Base-by-base conservation (phyloP, 164 flowering plant species). In the Piper longum region DNA sequence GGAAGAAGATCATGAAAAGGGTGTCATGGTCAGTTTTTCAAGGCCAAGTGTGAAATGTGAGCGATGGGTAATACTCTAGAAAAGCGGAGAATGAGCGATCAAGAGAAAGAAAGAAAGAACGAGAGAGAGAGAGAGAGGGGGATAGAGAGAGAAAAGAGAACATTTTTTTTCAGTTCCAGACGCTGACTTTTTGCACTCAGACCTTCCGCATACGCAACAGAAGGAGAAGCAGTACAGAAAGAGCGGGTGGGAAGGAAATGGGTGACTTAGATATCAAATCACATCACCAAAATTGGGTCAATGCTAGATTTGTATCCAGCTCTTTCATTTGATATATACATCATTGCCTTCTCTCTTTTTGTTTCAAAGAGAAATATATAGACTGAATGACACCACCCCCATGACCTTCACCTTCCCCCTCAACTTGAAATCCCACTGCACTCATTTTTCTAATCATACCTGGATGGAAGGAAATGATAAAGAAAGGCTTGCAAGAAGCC, bases 101-200 rank as follows among this genome's bases (percentile, higher is more conserved):
- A 26, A 26, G 36, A 26, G 36, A 26, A 26, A 26, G 36, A 26
- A 26, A 26, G 36, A 26, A 26, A 26, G 36, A 26, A 26, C 2
- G 36, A 26, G 36, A 48, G 12, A 6, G 52, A 48, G 52, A 45
- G 45, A 43, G 5, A 56, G 65, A 66, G 58, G 19, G 40, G 60
- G 68, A 66, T 54, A 62, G 57, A 45, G 65, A 45, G 70, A 64
- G 72, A 72, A 69, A 14, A 1, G 52, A 48, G 52, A 9, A 8
- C 52, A 48, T 48, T 48, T 48, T 3, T 45, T 12, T 48, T 48
- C 52, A 48, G 9, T 12, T 48, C 52, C 12, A 54, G 59, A 56
- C 83, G 92, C 92, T 84, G 88, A 86, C 92, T 86, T 84, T 82
- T 78, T 72, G 74, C 48, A 72, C 68, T 72, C 71, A 68, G 64